phyloP scores from a whole-genome alignment of 768 basidiomycete species.

The Strobilomyces echinocephalus region DNA sequence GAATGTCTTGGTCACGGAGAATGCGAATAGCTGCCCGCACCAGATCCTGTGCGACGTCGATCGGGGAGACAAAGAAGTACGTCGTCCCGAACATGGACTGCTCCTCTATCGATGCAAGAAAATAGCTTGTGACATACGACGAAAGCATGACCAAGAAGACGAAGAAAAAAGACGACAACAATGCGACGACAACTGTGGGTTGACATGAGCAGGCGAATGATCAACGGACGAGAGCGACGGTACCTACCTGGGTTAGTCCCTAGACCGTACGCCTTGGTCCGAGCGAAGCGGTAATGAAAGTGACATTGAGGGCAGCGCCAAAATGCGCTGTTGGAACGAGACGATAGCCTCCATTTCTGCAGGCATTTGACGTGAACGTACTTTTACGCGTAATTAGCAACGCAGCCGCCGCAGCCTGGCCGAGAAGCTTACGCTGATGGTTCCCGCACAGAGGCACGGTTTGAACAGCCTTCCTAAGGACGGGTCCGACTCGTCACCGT shows the following conservation, averaged over 20 bases:
- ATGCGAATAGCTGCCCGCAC: constrained; percentile 60
- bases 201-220: constrained; percentile 13
- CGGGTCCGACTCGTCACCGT: constrained; percentile 57
- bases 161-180: constrained; percentile 57
- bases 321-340: constrained; percentile 62
- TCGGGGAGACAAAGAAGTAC: constrained; percentile 47
- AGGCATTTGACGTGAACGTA: constrained; percentile 79
- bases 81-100: constrained; percentile 34
- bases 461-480: constrained; percentile 71
- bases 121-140: constrained; percentile 65
- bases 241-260: constrained; percentile 70
- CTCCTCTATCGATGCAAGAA: constrained; percentile 59
- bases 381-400: constrained; percentile 36
- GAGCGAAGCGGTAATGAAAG: constrained; percentile 71
- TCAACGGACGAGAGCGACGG: background rate
- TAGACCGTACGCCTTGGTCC: constrained; percentile 65
- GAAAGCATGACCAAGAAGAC: constrained; percentile 61
- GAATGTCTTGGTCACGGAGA: constrained; percentile 50
- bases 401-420: constrained; percentile 4
- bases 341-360: constrained; percentile 65
- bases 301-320: constrained; percentile 78
- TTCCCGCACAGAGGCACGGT: constrained; percentile 66
- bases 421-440: constrained; percentile 52
- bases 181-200: constrained; percentile 56
- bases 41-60: constrained; percentile 56